Evolutionary conservation across 1,284 basidiomycete genomes (phyloP).

Genomic region (Sanguinoderma infundibulare): DNA sequence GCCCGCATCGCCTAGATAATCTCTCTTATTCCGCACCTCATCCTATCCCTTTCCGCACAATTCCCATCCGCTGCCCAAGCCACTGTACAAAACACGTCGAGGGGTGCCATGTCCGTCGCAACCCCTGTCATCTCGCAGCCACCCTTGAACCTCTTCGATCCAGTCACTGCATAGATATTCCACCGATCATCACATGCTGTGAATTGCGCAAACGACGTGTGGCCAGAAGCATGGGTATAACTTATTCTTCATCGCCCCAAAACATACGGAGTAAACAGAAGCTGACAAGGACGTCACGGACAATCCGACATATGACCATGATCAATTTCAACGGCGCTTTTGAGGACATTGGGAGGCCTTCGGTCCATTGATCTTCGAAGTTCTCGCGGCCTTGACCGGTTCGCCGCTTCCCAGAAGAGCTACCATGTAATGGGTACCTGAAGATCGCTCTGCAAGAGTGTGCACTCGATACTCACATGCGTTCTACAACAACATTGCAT

Average conservation of each 20-base stretch:
- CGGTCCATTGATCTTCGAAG: no score
- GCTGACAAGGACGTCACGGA: not conserved
- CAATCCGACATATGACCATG: not conserved
- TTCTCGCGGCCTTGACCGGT: no score
- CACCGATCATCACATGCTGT: not conserved
- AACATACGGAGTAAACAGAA: not conserved
- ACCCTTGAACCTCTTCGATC: not conserved
- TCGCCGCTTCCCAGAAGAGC: not conserved
- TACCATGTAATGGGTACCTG: not conserved
- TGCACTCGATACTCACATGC: no score
- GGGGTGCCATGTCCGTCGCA: not conserved
- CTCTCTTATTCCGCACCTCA: not conserved
- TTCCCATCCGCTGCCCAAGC: not conserved
- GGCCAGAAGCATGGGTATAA: not conserved
- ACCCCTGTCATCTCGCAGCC: not conserved
- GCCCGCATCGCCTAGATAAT: slow-evolving; percentile 24
- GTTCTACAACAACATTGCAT: slow-evolving; percentile 17
- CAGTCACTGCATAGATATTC: not conserved
- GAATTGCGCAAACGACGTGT: not conserved
- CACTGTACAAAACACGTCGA: not conserved
- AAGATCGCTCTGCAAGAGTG: no score
- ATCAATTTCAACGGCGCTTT: not conserved
- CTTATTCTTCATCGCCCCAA: no score
- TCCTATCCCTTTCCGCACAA: slow-evolving; percentile 10
- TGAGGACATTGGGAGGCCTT: not conserved